Evolutionary conservation across 192 early-diverging fungal species (phyloP).

Genomic region (Umbelopsis sp.): DNA sequence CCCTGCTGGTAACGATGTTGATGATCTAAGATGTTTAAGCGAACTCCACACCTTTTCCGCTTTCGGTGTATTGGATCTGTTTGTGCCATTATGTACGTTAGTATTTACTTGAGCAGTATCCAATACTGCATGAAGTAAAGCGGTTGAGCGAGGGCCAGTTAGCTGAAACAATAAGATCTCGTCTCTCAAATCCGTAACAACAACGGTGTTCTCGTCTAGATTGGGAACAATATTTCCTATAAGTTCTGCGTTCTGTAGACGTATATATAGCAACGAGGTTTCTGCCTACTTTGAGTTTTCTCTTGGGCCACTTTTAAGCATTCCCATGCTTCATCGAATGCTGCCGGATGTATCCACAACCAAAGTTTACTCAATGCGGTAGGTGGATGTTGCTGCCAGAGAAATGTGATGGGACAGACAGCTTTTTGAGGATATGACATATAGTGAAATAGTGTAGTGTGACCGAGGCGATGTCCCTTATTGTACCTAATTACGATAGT

Average conservation of each 20-base stretch:
- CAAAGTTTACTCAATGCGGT: conserved; percentile 53
- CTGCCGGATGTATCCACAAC: conserved; percentile 82
- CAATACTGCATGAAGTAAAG: conserved; percentile 70
- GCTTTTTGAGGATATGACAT: conserved; percentile 57
- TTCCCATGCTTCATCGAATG: conserved; percentile 45
- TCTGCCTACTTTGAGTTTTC: not conserved
- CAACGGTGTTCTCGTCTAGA: not conserved
- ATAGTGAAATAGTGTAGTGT: conserved; percentile 51
- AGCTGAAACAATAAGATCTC: conserved; percentile 82
- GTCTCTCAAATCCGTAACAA: conserved; percentile 48
- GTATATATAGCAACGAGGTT: not conserved
- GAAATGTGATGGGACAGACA: conserved; percentile 73
- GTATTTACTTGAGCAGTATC: conserved; percentile 24
- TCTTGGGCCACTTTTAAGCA: not conserved
- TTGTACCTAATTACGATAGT: conserved; percentile 47
- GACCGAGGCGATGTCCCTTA: conserved; percentile 61
- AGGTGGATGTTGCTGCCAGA: conserved; percentile 64
- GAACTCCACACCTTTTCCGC: conserved; percentile 43
- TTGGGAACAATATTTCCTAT: not conserved
- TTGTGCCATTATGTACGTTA: not conserved
- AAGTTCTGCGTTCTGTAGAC: not conserved
- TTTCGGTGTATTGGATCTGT: not conserved
- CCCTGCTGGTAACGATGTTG: conserved; percentile 79
- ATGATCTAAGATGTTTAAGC: conserved; percentile 54
- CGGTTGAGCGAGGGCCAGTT: conserved; percentile 82